phyloP scores from a whole-genome alignment of 2,329 filamentous ascomycete species.

The Apiospora phragmitis region DNA sequence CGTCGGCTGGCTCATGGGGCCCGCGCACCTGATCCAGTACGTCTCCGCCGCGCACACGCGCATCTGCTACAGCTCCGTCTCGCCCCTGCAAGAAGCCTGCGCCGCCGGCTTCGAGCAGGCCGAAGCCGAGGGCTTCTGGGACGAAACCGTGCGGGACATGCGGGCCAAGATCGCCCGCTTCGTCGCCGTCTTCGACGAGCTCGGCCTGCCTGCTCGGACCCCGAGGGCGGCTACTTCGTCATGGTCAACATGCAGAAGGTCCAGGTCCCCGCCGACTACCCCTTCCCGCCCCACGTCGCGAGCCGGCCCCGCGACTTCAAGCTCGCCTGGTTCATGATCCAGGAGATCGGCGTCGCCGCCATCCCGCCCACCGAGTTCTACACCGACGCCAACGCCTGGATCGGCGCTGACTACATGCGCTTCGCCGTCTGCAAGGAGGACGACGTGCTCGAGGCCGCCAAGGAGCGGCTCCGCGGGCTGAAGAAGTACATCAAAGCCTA shows the following conservation, averaged over 20 bases:
- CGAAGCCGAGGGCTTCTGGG: conserved; percentile 84
- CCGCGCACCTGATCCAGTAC: conserved; percentile 84
- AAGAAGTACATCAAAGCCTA: conserved; percentile 63
- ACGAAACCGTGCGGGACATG: conserved; percentile 81
- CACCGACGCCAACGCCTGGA: conserved; percentile 76
- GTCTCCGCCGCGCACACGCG: conserved; percentile 91
- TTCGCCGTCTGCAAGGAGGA: conserved; percentile 98
- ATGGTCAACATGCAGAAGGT: conserved; percentile 92
- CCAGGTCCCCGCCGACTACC: conserved; percentile 77
- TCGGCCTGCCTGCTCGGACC: conserved; percentile 80
- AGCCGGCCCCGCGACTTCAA: conserved; percentile 89
- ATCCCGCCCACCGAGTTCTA: conserved; percentile 98
- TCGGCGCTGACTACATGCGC: conserved; percentile 90
- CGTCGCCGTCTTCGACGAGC: conserved; percentile 77
- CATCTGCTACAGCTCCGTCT: conserved; percentile 94
- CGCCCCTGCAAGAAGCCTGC: conserved; percentile 89
- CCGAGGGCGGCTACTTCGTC: conserved; percentile 97
- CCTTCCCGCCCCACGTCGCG: conserved; percentile 87
- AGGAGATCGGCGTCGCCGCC: conserved; percentile 91
- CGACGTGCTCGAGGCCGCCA: conserved; percentile 76
- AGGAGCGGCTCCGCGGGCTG: conserved; percentile 71
- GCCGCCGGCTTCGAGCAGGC: conserved; percentile 94
- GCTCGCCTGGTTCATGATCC: conserved; percentile 94
- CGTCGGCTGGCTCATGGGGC: conserved; percentile 91
- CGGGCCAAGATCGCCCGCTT: conserved; percentile 84